Evolutionary conservation across 352 stramenopile genomes (phyloP).

Genomic region (Pythium aristosporum): DNA sequence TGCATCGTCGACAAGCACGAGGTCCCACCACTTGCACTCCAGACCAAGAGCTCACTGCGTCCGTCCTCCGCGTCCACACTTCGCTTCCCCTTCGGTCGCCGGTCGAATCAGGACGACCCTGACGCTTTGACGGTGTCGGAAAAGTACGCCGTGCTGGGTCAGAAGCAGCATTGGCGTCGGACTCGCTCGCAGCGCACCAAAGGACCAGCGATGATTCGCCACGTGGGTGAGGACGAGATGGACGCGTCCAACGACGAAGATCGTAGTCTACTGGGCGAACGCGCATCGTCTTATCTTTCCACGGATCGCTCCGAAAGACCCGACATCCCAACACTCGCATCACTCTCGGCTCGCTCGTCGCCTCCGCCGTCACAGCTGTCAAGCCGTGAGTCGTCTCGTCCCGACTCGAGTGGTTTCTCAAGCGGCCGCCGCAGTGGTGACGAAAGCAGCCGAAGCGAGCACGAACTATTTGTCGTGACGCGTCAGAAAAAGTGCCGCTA

Average conservation of each 20-base stretch:
- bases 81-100: conserved; percentile 28
- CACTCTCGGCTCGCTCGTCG: background rate
- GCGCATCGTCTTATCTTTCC: conserved; percentile 28
- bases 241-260: conserved; percentile 11
- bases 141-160: conserved; percentile 55
- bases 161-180: conserved; percentile 68
- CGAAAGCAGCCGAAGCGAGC: conserved; percentile 10
- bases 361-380: conserved; percentile 1
- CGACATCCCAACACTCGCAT: background rate
- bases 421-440: conserved; percentile 17
- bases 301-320: conserved; percentile 13
- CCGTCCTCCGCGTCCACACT: conserved; percentile 11
- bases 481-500: conserved; percentile 66
- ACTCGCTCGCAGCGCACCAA: conserved; percentile 37
- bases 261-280: conserved; percentile 21
- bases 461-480: conserved; percentile 51
- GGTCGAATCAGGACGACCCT: conserved; percentile 36
- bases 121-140: conserved; percentile 17
- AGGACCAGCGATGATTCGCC: conserved; percentile 34
- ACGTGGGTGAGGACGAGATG: conserved; percentile 33
- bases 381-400: conserved; percentile 16
- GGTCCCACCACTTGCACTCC: conserved; percentile 8
- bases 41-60: conserved; percentile 26
- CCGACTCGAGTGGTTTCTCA: conserved; percentile 16
- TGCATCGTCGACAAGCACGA: conserved; percentile 5